A percentile compares a stretch with the other conserved stretches of the same genome.
phyloP scores from a whole-genome alignment of 495 filamentous ascomycete species.

The Margaritispora aquatica region DNA sequence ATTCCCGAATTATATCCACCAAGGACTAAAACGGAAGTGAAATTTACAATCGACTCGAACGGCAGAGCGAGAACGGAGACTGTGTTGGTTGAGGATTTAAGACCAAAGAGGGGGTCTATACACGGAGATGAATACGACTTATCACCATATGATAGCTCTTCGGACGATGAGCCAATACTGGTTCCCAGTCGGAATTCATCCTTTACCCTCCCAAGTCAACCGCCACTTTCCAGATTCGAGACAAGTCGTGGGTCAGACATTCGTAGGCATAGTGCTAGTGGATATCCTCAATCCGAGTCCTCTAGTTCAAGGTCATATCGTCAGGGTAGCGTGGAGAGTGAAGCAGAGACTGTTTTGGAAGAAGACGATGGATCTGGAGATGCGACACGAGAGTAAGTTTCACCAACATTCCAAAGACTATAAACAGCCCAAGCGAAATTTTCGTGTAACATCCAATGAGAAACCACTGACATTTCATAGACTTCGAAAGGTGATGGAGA shows the following conservation, averaged over 20 bases:
- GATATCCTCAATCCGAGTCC: slow-evolving; percentile 22
- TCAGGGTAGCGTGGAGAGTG: slow-evolving; percentile 38
- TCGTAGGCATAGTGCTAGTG: slow-evolving; percentile 14
- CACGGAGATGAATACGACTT: slow-evolving; percentile 13
- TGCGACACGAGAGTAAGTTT: slow-evolving; percentile 46
- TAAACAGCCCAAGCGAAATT: no score
- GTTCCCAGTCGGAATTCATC: slow-evolving; percentile 55
- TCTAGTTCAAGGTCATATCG: slow-evolving; percentile 18
- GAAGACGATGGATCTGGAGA: slow-evolving; percentile 36
- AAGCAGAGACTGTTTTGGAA: slow-evolving; percentile 51
- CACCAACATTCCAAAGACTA: neutral
- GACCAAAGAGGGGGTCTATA: neutral
- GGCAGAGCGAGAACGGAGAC: slow-evolving; percentile 69
- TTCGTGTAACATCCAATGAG: neutral
- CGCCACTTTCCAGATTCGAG: slow-evolving; percentile 20
- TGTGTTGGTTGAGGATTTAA: slow-evolving; percentile 39
- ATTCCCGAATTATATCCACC: slow-evolving; percentile 41
- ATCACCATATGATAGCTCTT: slow-evolving; percentile 38
- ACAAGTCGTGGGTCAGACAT: slow-evolving; percentile 7
- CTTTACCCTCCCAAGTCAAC: slow-evolving; percentile 48
- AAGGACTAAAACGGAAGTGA: slow-evolving; percentile 48
- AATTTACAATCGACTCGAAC: slow-evolving; percentile 64
- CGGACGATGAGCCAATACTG: slow-evolving; percentile 61
- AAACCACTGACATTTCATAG: neutral
- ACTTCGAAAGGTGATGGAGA: slow-evolving; percentile 66